Percentiles rank a stretch among this genome's conserved stretches.
phyloP scores from a whole-genome alignment of 148 eudicot genomes.

The Fagopyrum homotropicum region DNA sequence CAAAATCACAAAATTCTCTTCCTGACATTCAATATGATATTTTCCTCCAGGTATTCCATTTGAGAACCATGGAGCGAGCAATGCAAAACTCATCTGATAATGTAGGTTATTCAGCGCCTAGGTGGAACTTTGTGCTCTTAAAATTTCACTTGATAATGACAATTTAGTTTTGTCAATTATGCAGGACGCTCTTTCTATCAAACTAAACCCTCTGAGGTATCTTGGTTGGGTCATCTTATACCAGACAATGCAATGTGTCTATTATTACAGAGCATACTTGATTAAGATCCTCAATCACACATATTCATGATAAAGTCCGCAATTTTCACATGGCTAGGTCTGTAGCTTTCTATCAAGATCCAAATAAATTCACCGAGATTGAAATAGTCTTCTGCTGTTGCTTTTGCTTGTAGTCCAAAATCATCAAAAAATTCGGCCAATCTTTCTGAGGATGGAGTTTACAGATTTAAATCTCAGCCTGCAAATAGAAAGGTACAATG shows the following conservation, averaged over 20 bases:
- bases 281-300: background rate
- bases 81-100: conserved; percentile 27
- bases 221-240: background rate
- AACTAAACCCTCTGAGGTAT: conserved; percentile 2
- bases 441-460: conserved; percentile 21
- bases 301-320: background rate
- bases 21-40: background rate
- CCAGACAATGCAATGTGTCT: background rate
- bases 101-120: conserved; percentile 22
- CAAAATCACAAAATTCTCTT: background rate
- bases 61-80: conserved; percentile 34
- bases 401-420: conserved; percentile 19
- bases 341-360: background rate
- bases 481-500: conserved; percentile 30
- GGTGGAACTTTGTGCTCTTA: background rate
- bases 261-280: background rate
- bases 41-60: conserved; percentile 26
- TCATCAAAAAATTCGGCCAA: conserved; percentile 24
- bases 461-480: conserved; percentile 22
- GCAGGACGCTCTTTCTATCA: conserved; percentile 5
- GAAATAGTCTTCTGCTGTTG: background rate
- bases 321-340: background rate
- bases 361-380: background rate
- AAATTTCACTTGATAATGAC: background rate
- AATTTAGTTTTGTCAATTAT: background rate